Conservation (phyloP, 176 grass and related monocot species). For the Eragrostis curvula region DNA sequence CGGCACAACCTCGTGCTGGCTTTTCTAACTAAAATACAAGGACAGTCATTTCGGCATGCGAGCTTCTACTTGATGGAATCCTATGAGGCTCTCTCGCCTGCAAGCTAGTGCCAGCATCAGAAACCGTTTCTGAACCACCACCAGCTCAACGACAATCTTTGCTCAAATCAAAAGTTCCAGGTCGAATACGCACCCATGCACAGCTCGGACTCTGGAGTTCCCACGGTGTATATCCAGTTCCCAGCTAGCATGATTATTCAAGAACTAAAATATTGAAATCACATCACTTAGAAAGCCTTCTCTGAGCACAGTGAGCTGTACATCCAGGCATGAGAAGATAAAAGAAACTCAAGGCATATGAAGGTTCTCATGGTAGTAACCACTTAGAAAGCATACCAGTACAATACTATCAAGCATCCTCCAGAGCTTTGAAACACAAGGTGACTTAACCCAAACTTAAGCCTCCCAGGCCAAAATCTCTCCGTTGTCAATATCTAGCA, state of each 20-base stretch:
- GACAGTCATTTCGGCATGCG: no score
- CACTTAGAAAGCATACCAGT: background rate
- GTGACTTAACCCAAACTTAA: background rate
- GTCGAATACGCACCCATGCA: background rate
- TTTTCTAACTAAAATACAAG: no score
- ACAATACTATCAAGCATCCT: slow-evolving; percentile 21
- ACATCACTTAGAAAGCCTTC: background rate
- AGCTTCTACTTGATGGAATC: no score
- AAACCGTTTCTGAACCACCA: background rate
- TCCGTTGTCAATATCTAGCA: slow-evolving; percentile 2
- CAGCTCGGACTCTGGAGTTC: no score
- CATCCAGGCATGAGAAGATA: slow-evolving; percentile 1
- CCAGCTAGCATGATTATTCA: background rate
- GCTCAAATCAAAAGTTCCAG: background rate
- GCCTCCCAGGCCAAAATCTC: slow-evolving; percentile 10
- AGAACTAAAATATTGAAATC: background rate
- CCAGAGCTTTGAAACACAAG: background rate
- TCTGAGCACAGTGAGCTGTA: background rate
- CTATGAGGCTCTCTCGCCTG: background rate
- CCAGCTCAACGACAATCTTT: background rate
- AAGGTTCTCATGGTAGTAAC: background rate
- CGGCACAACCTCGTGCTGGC: no score
- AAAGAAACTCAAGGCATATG: background rate
- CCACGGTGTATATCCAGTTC: background rate
- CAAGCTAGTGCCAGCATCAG: background rate